Evolutionary conservation across 768 basidiomycete species (phyloP), one percentile per base, ranked within the genome.

Genomic region (Tylopilus rubrobrunneus): DNA sequence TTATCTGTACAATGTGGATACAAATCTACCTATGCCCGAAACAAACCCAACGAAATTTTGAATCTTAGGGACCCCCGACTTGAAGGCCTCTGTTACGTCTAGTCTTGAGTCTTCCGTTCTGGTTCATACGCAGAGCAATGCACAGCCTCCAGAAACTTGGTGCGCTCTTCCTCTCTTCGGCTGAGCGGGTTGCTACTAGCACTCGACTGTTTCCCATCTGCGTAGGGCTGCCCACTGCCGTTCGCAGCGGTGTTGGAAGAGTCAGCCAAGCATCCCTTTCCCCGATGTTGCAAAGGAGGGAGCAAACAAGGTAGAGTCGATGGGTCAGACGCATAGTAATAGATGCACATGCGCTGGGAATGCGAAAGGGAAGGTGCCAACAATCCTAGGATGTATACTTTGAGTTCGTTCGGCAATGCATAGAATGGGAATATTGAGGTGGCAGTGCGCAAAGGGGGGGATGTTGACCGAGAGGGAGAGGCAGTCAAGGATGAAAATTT

Each of bases 311-410:
- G 84, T 23, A 85, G 75, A 3, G 84, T 85, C 3, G 69, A 56
- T 1, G 70, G 55, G 17, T 74, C 71, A 5, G 80, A 75, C 2
- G 83, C 83, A 56, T 80, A 84, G 23, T 70, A 68, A 56, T 73
- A 81, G 29, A 87, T 74, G n/a, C 77, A 80, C 53, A 74, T 69
- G 19, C 78, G 78, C 57, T 87, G 86, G 1, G 73, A 67, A n/a
- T 72, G 53, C 17, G 85, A 85, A 46, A 87, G 76, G 1, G 69
- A 73, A 15, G 83, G 85, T 5, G 82, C 76, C 28, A 85, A 61
- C 57, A 78, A 74, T 27, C 81, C 78, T 45, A 87, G 74, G 44
- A 83, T 78, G 64, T 81, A 59, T 7, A 81, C 71, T 51, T 80
- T 78, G 21, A 87, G 72, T 61, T 87, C 86, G 27, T 67, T 74